These are phyloP conservation scores for Cordyceps farinosa DNA, from an alignment of 2,329 filamentous ascomycete genomes.

Conservation along the genomic window DNA sequence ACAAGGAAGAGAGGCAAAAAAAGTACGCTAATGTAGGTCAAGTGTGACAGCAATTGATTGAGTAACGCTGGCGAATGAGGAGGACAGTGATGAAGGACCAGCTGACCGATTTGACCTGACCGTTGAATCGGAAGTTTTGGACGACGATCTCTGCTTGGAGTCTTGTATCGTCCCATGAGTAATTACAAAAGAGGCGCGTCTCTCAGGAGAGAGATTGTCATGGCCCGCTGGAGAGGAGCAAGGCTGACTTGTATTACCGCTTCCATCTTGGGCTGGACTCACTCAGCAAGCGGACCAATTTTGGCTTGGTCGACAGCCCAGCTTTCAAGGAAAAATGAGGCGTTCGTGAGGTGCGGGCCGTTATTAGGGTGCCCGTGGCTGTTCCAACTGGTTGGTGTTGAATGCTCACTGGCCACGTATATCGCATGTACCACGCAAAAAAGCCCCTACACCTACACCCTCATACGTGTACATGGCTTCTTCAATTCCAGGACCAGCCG, in stretches of 20 bases:
- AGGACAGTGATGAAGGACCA: background rate
- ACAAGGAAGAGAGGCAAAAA: background rate
- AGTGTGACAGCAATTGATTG: slow-evolving; percentile 3
- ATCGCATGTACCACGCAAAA: background rate
- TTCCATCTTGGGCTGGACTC: background rate
- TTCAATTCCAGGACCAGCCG: background rate
- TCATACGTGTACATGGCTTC: background rate
- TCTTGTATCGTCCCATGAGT: background rate
- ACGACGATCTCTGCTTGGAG: background rate
- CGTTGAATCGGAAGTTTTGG: background rate
- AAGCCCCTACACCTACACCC: background rate
- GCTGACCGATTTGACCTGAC: background rate
- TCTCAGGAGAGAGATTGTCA: background rate
- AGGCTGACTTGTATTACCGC: background rate
- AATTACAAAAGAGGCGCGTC: background rate
- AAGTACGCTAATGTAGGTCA: background rate
- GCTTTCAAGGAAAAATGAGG: background rate
- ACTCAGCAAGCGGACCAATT: background rate
- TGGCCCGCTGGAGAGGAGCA: background rate
- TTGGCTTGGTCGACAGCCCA: background rate
- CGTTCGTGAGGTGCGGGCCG: background rate
- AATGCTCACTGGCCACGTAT: background rate
- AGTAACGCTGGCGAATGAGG: background rate
- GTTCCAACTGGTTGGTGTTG: slow-evolving; percentile 1
- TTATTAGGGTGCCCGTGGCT: background rate